phyloP scores from a whole-genome alignment of 2,329 filamentous ascomycete genomes.

The Colletotrichum caudatum region DNA sequence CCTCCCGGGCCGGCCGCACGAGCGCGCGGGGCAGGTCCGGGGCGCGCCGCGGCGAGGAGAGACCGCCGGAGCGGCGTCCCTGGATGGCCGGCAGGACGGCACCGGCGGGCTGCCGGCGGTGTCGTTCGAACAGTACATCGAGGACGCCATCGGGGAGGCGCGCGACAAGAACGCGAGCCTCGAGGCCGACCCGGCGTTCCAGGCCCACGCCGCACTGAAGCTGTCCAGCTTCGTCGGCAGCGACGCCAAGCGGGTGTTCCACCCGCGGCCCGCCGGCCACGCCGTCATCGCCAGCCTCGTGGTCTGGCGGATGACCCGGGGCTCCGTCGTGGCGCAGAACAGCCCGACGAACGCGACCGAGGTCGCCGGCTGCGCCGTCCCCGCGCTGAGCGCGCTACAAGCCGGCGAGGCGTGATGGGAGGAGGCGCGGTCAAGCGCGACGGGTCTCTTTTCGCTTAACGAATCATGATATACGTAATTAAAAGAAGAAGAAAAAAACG shows the following conservation, averaged over 20 bases:
- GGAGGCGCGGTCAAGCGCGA: neutral
- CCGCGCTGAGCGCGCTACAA: neutral
- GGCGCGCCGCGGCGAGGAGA: too few relatives aligned
- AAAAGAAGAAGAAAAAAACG: neutral
- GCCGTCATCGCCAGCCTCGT: constrained; percentile 8
- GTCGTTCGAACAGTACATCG: neutral
- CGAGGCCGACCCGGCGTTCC: neutral
- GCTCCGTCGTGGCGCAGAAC: neutral
- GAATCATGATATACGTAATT: neutral
- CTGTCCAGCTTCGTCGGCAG: neutral
- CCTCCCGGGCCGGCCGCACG: too few relatives aligned
- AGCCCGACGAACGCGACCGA: neutral
- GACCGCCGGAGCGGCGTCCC: neutral
- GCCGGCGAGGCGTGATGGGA: neutral
- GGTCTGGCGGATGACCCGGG: neutral
- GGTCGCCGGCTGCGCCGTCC: neutral
- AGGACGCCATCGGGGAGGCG: neutral
- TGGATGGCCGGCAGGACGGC: neutral
- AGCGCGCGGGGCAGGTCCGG: too few relatives aligned
- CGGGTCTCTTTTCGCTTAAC: neutral
- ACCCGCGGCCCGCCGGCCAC: constrained; percentile 7
- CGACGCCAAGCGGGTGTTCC: neutral
- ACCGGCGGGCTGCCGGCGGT: too few relatives aligned
- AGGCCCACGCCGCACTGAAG: neutral
- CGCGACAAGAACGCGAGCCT: neutral